phyloP scores from a whole-genome alignment of 108 stramenopile species.

The Cyclostephanos invisitatus region DNA sequence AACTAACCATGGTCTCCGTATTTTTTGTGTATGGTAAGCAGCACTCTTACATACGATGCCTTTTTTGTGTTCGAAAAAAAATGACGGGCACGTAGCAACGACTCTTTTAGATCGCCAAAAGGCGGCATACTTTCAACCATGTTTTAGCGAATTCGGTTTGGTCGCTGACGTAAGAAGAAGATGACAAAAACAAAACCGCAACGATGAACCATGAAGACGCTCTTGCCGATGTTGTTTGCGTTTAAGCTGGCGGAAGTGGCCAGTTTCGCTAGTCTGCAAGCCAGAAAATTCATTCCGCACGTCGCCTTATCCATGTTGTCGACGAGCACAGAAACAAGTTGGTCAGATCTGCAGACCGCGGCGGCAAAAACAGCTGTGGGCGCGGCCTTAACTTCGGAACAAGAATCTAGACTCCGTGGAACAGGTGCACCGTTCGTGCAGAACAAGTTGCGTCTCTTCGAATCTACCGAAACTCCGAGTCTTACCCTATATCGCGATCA shows the following conservation, averaged over 20 bases:
- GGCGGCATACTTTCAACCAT: too few relatives aligned
- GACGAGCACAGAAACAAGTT: constrained; percentile 22
- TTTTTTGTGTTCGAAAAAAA: too few relatives aligned
- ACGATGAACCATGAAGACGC: background rate
- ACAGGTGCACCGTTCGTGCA: constrained; percentile 72
- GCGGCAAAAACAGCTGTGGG: constrained; percentile 59
- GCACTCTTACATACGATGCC: too few relatives aligned
- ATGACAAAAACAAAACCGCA: too few relatives aligned
- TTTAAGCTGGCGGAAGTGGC: background rate
- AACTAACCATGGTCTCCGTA: too few relatives aligned
- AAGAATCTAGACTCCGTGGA: constrained; percentile 53
- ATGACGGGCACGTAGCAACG: too few relatives aligned
- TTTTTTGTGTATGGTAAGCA: too few relatives aligned
- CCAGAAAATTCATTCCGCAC: constrained; percentile 1
- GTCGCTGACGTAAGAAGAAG: too few relatives aligned
- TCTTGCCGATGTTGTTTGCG: background rate
- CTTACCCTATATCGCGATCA: constrained; percentile 80
- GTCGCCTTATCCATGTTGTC: constrained; percentile 27
- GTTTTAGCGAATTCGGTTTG: too few relatives aligned
- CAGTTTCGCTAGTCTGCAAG: background rate
- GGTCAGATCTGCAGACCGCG: constrained; percentile 31
- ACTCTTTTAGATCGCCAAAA: too few relatives aligned
- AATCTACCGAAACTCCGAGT: constrained; percentile 44
- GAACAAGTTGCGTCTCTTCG: constrained; percentile 73
- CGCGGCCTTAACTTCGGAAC: constrained; percentile 63